Evolutionary conservation across 140 eudicot species (phyloP).

Genomic region (Stevia rebaudiana): DNA sequence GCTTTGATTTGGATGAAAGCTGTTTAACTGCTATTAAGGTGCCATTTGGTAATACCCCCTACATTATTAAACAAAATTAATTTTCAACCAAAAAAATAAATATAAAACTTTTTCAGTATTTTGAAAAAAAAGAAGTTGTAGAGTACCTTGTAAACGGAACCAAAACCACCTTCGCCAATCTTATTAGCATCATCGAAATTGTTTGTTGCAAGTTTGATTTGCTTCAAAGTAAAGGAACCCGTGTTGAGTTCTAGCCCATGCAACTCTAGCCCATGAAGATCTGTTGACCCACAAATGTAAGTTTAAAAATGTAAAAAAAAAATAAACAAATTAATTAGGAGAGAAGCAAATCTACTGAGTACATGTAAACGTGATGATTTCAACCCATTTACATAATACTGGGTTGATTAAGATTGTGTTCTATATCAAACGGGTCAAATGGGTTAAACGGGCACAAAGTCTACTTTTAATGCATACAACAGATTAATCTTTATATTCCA

Average conservation of each 20-base stretch:
- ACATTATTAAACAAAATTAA: conserved; percentile 7
- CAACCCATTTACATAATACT: background rate
- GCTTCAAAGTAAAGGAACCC: conserved; percentile 59
- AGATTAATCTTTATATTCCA: background rate
- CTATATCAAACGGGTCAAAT: background rate
- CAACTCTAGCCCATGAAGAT: conserved; percentile 33
- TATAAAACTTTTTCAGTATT: too few relatives aligned
- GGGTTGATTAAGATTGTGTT: background rate
- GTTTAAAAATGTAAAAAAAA: background rate
- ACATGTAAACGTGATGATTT: background rate
- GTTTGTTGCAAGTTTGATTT: conserved; percentile 65
- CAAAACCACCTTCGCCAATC: conserved; percentile 96
- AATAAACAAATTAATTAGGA: too few relatives aligned
- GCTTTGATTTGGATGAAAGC: conserved; percentile 64
- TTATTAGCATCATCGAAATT: conserved; percentile 60
- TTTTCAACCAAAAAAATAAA: too few relatives aligned
- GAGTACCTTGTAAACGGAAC: conserved; percentile 73
- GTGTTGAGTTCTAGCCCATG: conserved; percentile 40
- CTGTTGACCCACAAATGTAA: conserved; percentile 23
- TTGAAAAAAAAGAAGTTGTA: background rate
- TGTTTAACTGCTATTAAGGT: conserved; percentile 63
- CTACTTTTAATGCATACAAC: background rate
- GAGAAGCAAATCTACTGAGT: background rate
- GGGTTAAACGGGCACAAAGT: background rate
- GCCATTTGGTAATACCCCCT: conserved; percentile 59